A percentile compares a stretch with the other conserved stretches of the same genome.
Evolutionary conservation across 2,329 filamentous ascomycete species (phyloP).

Genomic region (Stachybotrys elegans): DNA sequence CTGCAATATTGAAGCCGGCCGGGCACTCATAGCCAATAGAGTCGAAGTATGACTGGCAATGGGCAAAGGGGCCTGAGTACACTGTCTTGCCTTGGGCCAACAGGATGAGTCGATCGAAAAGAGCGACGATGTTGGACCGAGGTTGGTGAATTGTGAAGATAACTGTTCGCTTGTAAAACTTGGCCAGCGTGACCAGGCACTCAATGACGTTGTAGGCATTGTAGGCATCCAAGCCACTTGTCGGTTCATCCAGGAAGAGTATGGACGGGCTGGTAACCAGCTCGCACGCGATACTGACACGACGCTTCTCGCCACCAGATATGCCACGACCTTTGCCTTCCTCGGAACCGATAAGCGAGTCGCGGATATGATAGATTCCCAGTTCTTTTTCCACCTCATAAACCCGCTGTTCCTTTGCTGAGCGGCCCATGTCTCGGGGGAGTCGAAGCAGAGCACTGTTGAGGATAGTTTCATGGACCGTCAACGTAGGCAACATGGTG

Average conservation of each 20-base stretch:
- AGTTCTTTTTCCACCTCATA: slow-evolving; percentile 93
- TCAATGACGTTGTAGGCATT: slow-evolving; percentile 99
- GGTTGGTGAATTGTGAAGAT: slow-evolving; percentile 99
- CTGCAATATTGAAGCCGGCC: slow-evolving; percentile 96
- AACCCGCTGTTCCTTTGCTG: slow-evolving; percentile 86
- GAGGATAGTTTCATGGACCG: slow-evolving; percentile 95
- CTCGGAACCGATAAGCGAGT: slow-evolving; percentile 93
- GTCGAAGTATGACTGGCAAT: slow-evolving; percentile 91
- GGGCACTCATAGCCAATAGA: slow-evolving; percentile 88
- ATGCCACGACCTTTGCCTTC: slow-evolving; percentile 92
- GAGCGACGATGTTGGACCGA: slow-evolving; percentile 93
- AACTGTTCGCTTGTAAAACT: slow-evolving; percentile 94
- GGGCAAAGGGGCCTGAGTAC: slow-evolving; percentile 84
- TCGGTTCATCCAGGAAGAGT: slow-evolving; percentile 94
- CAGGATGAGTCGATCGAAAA: slow-evolving; percentile 92
- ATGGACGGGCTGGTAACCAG: slow-evolving; percentile 96
- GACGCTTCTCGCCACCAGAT: slow-evolving; percentile 92
- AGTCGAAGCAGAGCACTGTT: slow-evolving; percentile 88
- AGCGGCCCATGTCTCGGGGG: slow-evolving; percentile 83
- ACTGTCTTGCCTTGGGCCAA: slow-evolving; percentile 85
- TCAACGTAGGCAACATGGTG: slow-evolving; percentile 91
- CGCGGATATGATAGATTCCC: slow-evolving; percentile 88
- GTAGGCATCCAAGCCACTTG: slow-evolving; percentile 90
- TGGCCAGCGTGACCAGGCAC: slow-evolving; percentile 88
- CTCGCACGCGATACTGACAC: slow-evolving; percentile 95